Conservation (phyloP, 2,329 filamentous ascomycete species). For the Pseudogymnoascus sp. region DNA sequence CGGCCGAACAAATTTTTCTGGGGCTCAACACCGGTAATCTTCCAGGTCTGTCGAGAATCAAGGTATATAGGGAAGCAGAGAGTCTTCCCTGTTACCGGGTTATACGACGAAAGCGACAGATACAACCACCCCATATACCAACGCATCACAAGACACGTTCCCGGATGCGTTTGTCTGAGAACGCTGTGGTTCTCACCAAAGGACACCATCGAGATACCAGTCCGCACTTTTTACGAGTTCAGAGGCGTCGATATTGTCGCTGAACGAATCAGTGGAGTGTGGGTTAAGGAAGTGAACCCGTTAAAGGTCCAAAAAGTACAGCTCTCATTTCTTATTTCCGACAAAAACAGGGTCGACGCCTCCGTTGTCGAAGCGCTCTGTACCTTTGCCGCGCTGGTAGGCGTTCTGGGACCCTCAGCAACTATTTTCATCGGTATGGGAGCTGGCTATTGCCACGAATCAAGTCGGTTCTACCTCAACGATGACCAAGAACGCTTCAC, state of each 20-base stretch:
- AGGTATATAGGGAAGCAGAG: neutral
- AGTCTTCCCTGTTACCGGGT: neutral
- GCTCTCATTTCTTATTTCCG: neutral
- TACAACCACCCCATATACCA: neutral
- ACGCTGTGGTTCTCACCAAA: neutral
- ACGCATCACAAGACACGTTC: neutral
- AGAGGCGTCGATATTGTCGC: neutral
- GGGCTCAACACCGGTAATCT: neutral
- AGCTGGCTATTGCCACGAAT: neutral
- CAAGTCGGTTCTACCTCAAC: neutral
- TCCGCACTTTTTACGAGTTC: neutral
- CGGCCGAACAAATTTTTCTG: conserved; percentile 2
- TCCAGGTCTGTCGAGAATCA: neutral
- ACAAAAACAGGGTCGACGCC: neutral
- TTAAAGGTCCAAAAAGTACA: neutral
- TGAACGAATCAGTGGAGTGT: neutral
- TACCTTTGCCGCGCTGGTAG: neutral
- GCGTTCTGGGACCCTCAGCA: neutral
- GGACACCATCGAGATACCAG: neutral
- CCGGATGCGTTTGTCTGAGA: neutral
- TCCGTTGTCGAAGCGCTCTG: neutral
- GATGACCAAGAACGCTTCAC: neutral
- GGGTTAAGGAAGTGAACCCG: neutral
- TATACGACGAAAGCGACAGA: neutral
- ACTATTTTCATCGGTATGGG: conserved; percentile 1